Base-by-base conservation (phyloP, 768 basidiomycete genomes). In the Agaricus sinodeliciosus region DNA sequence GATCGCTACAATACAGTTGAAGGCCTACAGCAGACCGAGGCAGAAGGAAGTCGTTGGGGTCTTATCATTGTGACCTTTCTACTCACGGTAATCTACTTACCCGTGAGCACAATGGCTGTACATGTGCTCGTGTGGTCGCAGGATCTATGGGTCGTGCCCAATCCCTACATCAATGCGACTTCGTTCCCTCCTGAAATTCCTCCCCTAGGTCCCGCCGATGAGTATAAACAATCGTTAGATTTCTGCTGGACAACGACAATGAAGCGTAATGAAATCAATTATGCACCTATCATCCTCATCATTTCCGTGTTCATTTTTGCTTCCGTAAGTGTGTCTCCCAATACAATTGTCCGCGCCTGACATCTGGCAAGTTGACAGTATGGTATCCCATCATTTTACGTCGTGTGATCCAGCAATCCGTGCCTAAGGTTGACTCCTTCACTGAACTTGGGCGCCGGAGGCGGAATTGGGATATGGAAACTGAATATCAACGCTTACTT, bases 211-310 rank as follows among this genome's bases (percentile, higher is more conserved):
- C 78, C 83, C 9, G 18, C 77, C 0, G 71, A 69, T 49, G 72
- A 80, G 59, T 86, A 69, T 62, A 78, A 80, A 39, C 77, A 79
- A 55, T 76, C 85, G 3, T 60, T 84, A 46, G 84, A 88, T 63
- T 87, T 87, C 57, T 90, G 86, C 64, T 90, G 79, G 70, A 87
- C 84, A 3, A 90, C 88, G 0, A 89, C 86, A 0, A 85, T 89
- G 84, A 75, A 77, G 50, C 72, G 74, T 36, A 80, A 85, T 55
- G 73, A 83, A 62, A 67, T 87, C 55, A 90, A 90, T 62, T 84
- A 75, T 57, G 86, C 87, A 0, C 83, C 82, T 22, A 59, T 79
- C 3, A 63, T 87, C 16, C 66, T 90, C 4, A 73, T 81, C n/a
- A 60, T 85, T 22, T 77, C 86, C 0, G 58, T 72, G 0, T 42